These are phyloP conservation scores for Pelagophyceae sp. DNA, from an alignment of 352 stramenopile genomes.

Conservation along the genomic window DNA sequence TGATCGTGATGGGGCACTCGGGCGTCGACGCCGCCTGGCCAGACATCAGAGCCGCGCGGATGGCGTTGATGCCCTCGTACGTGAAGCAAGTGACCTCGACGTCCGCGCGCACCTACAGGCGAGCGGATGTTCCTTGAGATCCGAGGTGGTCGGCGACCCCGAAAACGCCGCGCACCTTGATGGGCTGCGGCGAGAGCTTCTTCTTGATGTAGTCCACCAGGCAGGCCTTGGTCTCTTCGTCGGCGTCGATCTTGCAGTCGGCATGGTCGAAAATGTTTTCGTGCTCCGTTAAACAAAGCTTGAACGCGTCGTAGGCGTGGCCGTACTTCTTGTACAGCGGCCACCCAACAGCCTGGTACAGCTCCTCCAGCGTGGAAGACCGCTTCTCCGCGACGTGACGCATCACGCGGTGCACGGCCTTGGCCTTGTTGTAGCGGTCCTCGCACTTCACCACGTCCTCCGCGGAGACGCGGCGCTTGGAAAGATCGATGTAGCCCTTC, in stretches of 20 bases:
- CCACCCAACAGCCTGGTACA: slow-evolving; percentile 79
- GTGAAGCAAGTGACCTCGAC: slow-evolving; percentile 99
- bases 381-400: slow-evolving; percentile 70
- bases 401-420: slow-evolving; percentile 92
- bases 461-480: slow-evolving; percentile 94
- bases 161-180: too few relatives aligned
- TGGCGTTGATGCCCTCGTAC: slow-evolving; percentile 98
- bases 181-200: slow-evolving; percentile 92
- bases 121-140: too few relatives aligned
- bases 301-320: slow-evolving; percentile 98
- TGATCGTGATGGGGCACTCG: slow-evolving; percentile 90
- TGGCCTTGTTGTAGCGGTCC: slow-evolving; percentile 97
- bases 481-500: slow-evolving; percentile 99
- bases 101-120: too few relatives aligned
- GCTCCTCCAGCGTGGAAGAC: slow-evolving; percentile 57
- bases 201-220: slow-evolving; percentile 92
- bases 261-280: slow-evolving; percentile 33
- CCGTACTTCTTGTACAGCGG: slow-evolving; percentile 98
- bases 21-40: slow-evolving; percentile 64
- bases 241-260: slow-evolving; percentile 46
- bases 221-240: slow-evolving; percentile 63
- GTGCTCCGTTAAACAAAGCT: slow-evolving; percentile 57
- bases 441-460: slow-evolving; percentile 98
- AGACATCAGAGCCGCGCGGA: slow-evolving; percentile 84
- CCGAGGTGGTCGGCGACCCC: too few relatives aligned